Conservation (phyloP, 495 filamentous ascomycete species). For the Trichoderma gamsii region DNA sequence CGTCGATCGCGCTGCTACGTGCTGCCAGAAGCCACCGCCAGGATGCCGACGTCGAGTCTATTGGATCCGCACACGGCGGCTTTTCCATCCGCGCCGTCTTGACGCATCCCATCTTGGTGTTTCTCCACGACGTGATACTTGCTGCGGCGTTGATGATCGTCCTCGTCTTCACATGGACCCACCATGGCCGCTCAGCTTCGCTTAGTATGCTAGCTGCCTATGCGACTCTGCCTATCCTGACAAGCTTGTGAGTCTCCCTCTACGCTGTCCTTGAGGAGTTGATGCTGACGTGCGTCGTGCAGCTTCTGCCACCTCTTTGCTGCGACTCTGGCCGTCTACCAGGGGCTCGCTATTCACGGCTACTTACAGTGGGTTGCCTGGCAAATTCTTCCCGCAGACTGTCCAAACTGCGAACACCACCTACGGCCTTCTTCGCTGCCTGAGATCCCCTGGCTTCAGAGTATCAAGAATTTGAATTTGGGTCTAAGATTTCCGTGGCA, state of each 20-base stretch:
- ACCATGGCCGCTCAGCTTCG: slow-evolving; percentile 22
- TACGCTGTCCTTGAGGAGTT: neutral
- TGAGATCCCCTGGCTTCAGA: slow-evolving; percentile 33
- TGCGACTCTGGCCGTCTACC: slow-evolving; percentile 32
- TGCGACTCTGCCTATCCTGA: slow-evolving; percentile 33
- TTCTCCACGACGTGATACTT: slow-evolving; percentile 32
- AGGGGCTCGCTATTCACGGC: slow-evolving; percentile 33
- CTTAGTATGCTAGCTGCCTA: slow-evolving; percentile 38
- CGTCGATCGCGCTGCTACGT: slow-evolving; percentile 26
- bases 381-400: slow-evolving; percentile 33
- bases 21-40: slow-evolving; percentile 13
- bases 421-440: slow-evolving; percentile 31
- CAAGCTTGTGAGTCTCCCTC: slow-evolving; percentile 34
- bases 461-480: slow-evolving; percentile 17
- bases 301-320: slow-evolving; percentile 37
- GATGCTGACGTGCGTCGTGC: neutral
- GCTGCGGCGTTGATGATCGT: slow-evolving; percentile 33
- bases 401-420: slow-evolving; percentile 34
- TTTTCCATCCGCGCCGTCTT: slow-evolving; percentile 16
- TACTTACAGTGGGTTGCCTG: slow-evolving; percentile 33
- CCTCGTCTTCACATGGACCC: slow-evolving; percentile 36
- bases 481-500: slow-evolving; percentile 1
- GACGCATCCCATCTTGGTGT: slow-evolving; percentile 33
- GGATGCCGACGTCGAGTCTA: slow-evolving; percentile 8
- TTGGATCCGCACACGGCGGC: slow-evolving; percentile 17